A percentile compares a stretch with the other conserved stretches of the same genome.
phyloP scores from a whole-genome alignment of 805 yeast species.

The Zygosaccharomyces gambellarensis region DNA sequence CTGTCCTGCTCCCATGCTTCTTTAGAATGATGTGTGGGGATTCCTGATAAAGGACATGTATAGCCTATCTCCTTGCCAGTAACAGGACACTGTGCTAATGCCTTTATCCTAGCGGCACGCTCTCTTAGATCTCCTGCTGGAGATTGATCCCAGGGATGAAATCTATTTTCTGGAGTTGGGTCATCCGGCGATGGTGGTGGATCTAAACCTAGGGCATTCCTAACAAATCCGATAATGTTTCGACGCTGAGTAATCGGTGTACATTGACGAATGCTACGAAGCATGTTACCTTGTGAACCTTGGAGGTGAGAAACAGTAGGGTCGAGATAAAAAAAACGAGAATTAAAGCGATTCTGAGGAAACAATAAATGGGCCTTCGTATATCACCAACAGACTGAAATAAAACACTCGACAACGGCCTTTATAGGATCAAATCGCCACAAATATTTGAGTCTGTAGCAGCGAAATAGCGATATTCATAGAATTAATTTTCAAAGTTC shows the following conservation, averaged over 20 bases:
- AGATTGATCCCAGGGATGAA: constrained; percentile 87
- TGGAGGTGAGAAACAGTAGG: not conserved
- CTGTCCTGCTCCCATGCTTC: constrained; percentile 85
- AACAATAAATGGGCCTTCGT: not conserved
- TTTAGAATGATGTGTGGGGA: constrained; percentile 89
- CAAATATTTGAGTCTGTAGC: not conserved
- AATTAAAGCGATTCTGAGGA: not conserved
- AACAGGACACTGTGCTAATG: constrained; percentile 86
- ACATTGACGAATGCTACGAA: not conserved
- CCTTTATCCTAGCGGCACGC: constrained; percentile 85
- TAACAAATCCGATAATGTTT: constrained; percentile 36
- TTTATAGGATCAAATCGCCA: not conserved
- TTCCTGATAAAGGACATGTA: constrained; percentile 91
- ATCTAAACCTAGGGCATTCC: constrained; percentile 52
- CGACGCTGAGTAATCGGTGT: constrained; percentile 13
- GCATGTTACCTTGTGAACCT: not conserved
- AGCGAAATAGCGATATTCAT: not conserved
- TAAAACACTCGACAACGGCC: not conserved
- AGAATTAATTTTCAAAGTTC: not conserved
- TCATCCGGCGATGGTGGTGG: constrained; percentile 60
- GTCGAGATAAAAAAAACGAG: not conserved
- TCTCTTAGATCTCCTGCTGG: constrained; percentile 84
- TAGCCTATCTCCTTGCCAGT: constrained; percentile 73
- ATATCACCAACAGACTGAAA: not conserved
- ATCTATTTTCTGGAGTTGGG: constrained; percentile 68